Evolutionary conservation across 345 rosid species (phyloP), one percentile per base, ranked within the genome.

Genomic region (Carallia brachiata): DNA sequence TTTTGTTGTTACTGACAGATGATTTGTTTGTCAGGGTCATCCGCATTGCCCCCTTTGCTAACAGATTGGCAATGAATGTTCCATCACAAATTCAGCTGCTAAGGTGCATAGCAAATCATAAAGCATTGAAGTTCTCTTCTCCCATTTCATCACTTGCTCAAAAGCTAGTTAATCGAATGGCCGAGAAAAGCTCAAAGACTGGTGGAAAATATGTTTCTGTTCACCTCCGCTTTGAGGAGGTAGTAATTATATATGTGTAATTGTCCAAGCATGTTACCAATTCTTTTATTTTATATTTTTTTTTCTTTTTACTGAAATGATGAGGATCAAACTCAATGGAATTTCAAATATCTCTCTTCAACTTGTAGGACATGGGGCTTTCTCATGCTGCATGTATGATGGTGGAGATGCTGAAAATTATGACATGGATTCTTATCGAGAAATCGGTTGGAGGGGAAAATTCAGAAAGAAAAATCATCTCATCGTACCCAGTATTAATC

Each of bases 171-270:
- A 70, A 64, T 52, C 85, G 88, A 80, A 91, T 94, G 96, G 79
- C 78, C 54, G 87, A 84, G 78, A 87, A 80, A 79, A 91, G 96
- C 86, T 81, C 89, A 54, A 77, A 67, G 73, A 83, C 82, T 52
- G 87, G 82, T 9, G 96, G 98, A 65, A 90, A 88, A 76, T 94
- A 91, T 79, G 81, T 90, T 40, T 84, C 98, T 1, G 79, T 94
- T 66, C 97, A 90, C 84, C 95, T 94, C 47, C 89, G 96, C 2
- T 94, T 94, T 76, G 97, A 94, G 89, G 90, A 91, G 97, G 98
- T 94, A 77, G 40, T 19, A 61, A 47, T 53, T 59, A 39, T 7
- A 13, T 63, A 56, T 27, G 2, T 55, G 62, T 40, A 47, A 17
- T 61, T 60, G 27, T 59, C 63, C 60, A 27, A 62, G 27, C 60